Evolutionary conservation across 768 basidiomycete species (phyloP).

Genomic region (Boletus reticuloceps): DNA sequence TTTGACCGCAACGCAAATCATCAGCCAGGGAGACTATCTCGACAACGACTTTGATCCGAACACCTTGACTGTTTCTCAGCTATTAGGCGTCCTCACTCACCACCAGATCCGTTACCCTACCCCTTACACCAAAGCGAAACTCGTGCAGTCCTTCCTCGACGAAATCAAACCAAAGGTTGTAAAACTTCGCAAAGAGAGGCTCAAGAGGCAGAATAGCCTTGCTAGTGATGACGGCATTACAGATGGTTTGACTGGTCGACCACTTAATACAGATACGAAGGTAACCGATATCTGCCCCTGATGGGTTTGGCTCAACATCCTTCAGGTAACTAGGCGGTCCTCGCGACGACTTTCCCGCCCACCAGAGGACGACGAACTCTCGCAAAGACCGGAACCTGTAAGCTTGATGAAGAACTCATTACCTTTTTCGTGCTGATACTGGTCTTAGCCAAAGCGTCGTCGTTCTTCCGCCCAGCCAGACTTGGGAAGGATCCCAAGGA

Average conservation of each 20-base stretch:
- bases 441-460: constrained; percentile 67
- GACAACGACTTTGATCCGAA: constrained; percentile 74
- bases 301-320: constrained; percentile 5
- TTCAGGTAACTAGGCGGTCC: constrained; percentile 44
- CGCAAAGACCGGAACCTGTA: constrained; percentile 55
- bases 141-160: constrained; percentile 74
- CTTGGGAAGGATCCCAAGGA: constrained; percentile 50
- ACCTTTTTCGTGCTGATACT: constrained; percentile 11
- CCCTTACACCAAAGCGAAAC: constrained; percentile 73
- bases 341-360: constrained; percentile 65
- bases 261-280: constrained; percentile 47
- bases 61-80: constrained; percentile 74
- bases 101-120: constrained; percentile 75
- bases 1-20: constrained; percentile 74
- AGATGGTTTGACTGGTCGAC: constrained; percentile 80
- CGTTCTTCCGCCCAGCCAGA: constrained; percentile 77
- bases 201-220: constrained; percentile 63
- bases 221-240: constrained; percentile 82
- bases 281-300: constrained; percentile 30
- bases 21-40: constrained; percentile 74
- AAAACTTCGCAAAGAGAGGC: constrained; percentile 60
- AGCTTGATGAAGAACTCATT: constrained; percentile 19
- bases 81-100: constrained; percentile 72
- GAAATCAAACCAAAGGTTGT: constrained; percentile 61
- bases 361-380: constrained; percentile 43